Percentiles rank a stretch among this genome's conserved stretches.
phyloP scores from a whole-genome alignment of 495 filamentous ascomycete genomes.

The Neurospora sp. region DNA sequence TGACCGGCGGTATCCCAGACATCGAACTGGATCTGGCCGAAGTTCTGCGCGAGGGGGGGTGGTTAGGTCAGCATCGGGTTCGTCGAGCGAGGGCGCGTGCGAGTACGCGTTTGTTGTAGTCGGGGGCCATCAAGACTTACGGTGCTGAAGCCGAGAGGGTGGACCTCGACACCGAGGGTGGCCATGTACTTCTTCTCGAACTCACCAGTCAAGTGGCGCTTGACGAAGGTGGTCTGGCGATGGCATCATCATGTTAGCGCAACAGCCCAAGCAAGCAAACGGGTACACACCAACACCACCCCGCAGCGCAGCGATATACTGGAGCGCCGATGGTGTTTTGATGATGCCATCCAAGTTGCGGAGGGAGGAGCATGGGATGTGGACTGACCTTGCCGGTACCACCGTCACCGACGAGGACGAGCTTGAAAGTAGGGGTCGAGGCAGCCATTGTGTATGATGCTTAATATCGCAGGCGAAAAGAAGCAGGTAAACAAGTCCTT shows the following conservation, averaged over 20 bases:
- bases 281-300: slow-evolving; percentile 9
- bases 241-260: slow-evolving; percentile 15
- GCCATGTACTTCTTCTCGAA: slow-evolving; percentile 99
- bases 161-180: slow-evolving; percentile 98
- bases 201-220: slow-evolving; percentile 98
- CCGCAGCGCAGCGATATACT: slow-evolving; percentile 15
- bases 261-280: not conserved
- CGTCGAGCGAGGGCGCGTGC: slow-evolving; percentile 5
- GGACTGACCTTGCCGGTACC: slow-evolving; percentile 91
- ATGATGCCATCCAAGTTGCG: slow-evolving; percentile 3
- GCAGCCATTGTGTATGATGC: slow-evolving; percentile 47
- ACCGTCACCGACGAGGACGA: slow-evolving; percentile 98
- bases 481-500: slow-evolving; percentile 20
- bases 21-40: slow-evolving; percentile 94
- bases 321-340: slow-evolving; percentile 1
- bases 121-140: slow-evolving; percentile 44
- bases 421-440: slow-evolving; percentile 80
- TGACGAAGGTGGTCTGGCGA: slow-evolving; percentile 95
- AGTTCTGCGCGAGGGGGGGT: slow-evolving; percentile 53
- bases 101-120: slow-evolving; percentile 1
- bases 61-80: slow-evolving; percentile 16
- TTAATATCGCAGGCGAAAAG: slow-evolving; percentile 10
- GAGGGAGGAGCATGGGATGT: not conserved
- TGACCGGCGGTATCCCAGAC: slow-evolving; percentile 99
- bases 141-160: slow-evolving; percentile 87